Evolutionary conservation across 2,329 filamentous ascomycete species (phyloP).

Genomic region (Allantophomopsis cytisporea): DNA sequence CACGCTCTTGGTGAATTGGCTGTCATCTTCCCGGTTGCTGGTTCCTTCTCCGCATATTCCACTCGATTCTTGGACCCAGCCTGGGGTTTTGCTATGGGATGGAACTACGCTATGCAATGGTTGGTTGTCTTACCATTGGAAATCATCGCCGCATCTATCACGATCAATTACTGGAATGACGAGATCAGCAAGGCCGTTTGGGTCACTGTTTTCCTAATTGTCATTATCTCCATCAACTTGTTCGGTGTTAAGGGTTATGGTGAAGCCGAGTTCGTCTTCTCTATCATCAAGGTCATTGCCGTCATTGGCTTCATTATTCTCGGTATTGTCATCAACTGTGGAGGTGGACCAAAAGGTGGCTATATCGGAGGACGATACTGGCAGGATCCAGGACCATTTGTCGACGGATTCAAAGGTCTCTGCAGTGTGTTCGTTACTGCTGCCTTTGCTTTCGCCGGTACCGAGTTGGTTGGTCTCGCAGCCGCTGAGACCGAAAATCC

Average conservation of each 20-base stretch:
- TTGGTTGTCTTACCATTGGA: conserved; percentile 71
- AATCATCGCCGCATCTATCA: conserved; percentile 75
- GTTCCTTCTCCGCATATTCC: conserved; percentile 83
- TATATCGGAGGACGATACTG: conserved; percentile 76
- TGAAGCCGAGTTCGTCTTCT: conserved; percentile 81
- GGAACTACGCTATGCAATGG: conserved; percentile 91
- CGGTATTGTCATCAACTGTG: conserved; percentile 74
- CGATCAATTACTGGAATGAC: conserved; percentile 67
- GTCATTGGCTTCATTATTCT: conserved; percentile 85
- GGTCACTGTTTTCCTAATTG: conserved; percentile 63
- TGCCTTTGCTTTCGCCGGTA: conserved; percentile 64
- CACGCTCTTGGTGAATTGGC: conserved; percentile 88
- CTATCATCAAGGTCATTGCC: conserved; percentile 74
- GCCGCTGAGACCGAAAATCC: conserved; percentile 71
- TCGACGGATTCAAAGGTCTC: conserved; percentile 74
- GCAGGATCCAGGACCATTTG: conserved; percentile 68
- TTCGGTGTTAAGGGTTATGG: conserved; percentile 82
- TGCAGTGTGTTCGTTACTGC: conserved; percentile 67
- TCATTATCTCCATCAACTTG: conserved; percentile 72
- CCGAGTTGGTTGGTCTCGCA: conserved; percentile 63
- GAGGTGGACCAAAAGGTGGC: conserved; percentile 56
- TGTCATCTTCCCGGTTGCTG: conserved; percentile 87
- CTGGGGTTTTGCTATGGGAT: conserved; percentile 90
- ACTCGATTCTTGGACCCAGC: conserved; percentile 91
- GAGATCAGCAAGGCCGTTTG: conserved; percentile 52